Conservation (phyloP, 2,329 filamentous ascomycete genomes). For the Myriosclerotinia curreyana region DNA sequence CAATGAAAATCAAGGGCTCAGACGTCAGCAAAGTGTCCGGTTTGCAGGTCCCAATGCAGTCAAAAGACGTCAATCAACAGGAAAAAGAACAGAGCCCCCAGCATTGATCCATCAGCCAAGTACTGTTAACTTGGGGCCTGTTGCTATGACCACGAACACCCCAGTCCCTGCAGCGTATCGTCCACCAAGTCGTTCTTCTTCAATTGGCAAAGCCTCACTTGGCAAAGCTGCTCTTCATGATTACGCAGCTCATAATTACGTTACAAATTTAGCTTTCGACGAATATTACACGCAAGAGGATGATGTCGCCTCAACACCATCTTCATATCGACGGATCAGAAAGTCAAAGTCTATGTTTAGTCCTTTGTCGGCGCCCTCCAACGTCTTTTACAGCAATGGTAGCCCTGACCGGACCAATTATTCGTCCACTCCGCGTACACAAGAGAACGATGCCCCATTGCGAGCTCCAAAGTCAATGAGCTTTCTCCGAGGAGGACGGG, state of each 20-base stretch:
- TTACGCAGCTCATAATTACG: slow-evolving; percentile 39
- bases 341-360: slow-evolving; percentile 56
- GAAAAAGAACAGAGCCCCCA: slow-evolving; percentile 28
- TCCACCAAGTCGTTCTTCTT: slow-evolving; percentile 38
- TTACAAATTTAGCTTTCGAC: slow-evolving; percentile 42
- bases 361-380: slow-evolving; percentile 31
- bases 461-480: slow-evolving; percentile 55
- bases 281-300: slow-evolving; percentile 50
- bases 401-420: slow-evolving; percentile 28
- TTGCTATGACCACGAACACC: slow-evolving; percentile 35
- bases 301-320: slow-evolving; percentile 47
- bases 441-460: slow-evolving; percentile 38
- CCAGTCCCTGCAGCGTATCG: slow-evolving; percentile 36
- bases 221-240: slow-evolving; percentile 31
- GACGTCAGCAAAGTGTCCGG: slow-evolving; percentile 54
- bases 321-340: slow-evolving; percentile 50
- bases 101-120: slow-evolving; percentile 26
- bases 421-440: slow-evolving; percentile 27
- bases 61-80: slow-evolving; percentile 31
- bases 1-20: slow-evolving; percentile 36
- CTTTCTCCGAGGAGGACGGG: slow-evolving; percentile 44
- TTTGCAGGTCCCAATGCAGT: slow-evolving; percentile 41
- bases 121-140: slow-evolving; percentile 29
- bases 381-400: slow-evolving; percentile 37
- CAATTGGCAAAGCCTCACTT: slow-evolving; percentile 35